A percentile compares a stretch with the other conserved stretches of the same genome.
These are phyloP conservation scores for Capsicum rhomboideum DNA, from an alignment of 257 asterid genomes.

Conservation along the genomic window DNA sequence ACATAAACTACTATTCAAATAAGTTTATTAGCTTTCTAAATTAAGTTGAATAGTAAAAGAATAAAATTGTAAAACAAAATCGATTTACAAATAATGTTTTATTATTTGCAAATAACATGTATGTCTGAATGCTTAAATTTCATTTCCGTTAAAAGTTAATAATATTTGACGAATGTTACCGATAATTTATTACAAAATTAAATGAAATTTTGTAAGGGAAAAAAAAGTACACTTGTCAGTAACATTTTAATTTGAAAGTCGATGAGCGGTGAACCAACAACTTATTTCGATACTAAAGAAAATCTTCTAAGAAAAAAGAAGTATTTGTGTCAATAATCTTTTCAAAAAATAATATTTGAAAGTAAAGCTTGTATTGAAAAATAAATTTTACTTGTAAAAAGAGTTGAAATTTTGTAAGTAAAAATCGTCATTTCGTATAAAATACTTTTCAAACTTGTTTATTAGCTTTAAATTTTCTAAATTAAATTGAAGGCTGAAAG, in stretches of 20 bases:
- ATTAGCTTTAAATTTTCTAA: not conserved
- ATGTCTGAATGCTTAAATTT: not conserved
- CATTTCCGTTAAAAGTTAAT: not conserved
- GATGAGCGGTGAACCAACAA: not conserved
- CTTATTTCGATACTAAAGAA: too few relatives aligned
- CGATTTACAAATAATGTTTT: too few relatives aligned
- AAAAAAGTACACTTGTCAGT: not conserved
- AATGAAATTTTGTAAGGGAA: too few relatives aligned
- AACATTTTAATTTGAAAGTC: not conserved
- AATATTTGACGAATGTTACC: not conserved
- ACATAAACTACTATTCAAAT: too few relatives aligned
- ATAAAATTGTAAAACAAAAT: too few relatives aligned
- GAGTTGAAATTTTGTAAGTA: not conserved
- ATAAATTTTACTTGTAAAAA: not conserved
- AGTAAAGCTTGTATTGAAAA: not conserved
- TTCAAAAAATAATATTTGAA: not conserved
- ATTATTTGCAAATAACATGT: not conserved
- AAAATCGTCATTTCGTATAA: not conserved
- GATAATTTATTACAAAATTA: too few relatives aligned
- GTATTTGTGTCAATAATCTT: not conserved
- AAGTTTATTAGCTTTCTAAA: too few relatives aligned
- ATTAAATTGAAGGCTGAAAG: not conserved
- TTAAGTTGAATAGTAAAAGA: too few relatives aligned
- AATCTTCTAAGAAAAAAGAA: too few relatives aligned
- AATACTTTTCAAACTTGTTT: not conserved